A percentile compares a stretch with the other conserved stretches of the same genome.
Conservation (phyloP, 179 eudicot species). For the Gypsophila paniculata region DNA sequence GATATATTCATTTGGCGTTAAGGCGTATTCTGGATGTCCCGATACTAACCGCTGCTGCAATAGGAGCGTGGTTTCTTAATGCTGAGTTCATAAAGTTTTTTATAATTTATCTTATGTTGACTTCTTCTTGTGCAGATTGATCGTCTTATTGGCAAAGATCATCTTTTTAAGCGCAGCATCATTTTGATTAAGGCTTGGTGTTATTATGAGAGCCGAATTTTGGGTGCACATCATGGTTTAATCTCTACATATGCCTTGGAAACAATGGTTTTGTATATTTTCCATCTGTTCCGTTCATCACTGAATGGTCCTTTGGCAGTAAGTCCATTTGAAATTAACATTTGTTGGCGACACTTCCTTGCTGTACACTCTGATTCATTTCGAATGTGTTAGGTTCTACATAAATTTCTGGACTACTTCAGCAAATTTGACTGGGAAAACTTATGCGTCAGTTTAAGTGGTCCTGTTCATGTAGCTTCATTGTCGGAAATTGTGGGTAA, state of each 20-base stretch:
- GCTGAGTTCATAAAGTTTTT: background rate
- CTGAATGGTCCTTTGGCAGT: constrained; percentile 82
- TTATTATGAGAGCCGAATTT: constrained; percentile 90
- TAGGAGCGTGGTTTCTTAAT: too few species aligned
- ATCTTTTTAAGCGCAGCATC: constrained; percentile 88
- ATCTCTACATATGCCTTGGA: constrained; percentile 96
- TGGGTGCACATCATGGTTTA: constrained; percentile 91
- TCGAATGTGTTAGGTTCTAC: constrained; percentile 56
- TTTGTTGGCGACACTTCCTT: constrained; percentile 8
- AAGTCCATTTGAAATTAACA: constrained; percentile 31
- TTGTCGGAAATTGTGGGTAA: constrained; percentile 61
- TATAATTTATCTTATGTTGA: background rate
- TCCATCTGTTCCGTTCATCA: constrained; percentile 68
- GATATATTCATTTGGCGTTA: too few species aligned
- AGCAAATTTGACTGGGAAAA: constrained; percentile 88
- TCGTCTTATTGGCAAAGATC: constrained; percentile 68
- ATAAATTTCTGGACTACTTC: constrained; percentile 81
- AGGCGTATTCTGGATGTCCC: too few species aligned
- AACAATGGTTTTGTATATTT: constrained; percentile 79
- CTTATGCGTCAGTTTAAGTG: constrained; percentile 61
- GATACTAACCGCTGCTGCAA: too few species aligned
- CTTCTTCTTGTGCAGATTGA: constrained; percentile 49
- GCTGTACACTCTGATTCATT: constrained; percentile 20
- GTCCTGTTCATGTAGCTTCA: constrained; percentile 65
- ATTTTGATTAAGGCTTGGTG: constrained; percentile 94